Conservation (phyloP, 2,329 filamentous ascomycete genomes). For the Colletotrichum australisinense region DNA sequence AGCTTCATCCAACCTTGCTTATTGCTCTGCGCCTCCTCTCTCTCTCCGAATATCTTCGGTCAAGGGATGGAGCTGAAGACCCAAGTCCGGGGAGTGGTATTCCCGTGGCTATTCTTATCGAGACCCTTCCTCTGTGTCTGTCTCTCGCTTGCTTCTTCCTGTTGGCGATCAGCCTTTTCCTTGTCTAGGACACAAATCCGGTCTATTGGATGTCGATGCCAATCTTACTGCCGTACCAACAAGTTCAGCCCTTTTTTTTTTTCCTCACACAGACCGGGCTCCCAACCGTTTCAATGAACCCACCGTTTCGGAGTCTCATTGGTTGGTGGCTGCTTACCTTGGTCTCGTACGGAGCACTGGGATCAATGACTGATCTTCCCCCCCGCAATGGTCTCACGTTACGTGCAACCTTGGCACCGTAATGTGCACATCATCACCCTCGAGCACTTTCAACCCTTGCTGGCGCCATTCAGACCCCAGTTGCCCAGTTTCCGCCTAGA, state of each 20-base stretch:
- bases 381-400: not conserved
- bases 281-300: too few relatives aligned
- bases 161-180: not conserved
- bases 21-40: not conserved
- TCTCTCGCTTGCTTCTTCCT: not conserved
- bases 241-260: not conserved
- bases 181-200: not conserved
- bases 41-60: not conserved
- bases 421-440: conserved; percentile 21
- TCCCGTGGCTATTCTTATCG: not conserved
- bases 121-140: not conserved
- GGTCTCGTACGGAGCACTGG: not conserved
- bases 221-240: not conserved
- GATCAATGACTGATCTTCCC: too few relatives aligned
- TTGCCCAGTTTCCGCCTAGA: conserved; percentile 1
- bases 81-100: not conserved
- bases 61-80: not conserved
- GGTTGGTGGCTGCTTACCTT: not conserved
- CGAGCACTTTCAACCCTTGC: conserved; percentile 7
- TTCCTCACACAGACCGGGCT: not conserved
- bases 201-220: not conserved
- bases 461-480: conserved; percentile 3
- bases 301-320: not conserved
- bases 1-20: not conserved
- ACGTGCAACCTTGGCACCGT: conserved; percentile 16